Conservation (phyloP, 1,284 basidiomycete genomes). For the Hemileia vastatrix region DNA sequence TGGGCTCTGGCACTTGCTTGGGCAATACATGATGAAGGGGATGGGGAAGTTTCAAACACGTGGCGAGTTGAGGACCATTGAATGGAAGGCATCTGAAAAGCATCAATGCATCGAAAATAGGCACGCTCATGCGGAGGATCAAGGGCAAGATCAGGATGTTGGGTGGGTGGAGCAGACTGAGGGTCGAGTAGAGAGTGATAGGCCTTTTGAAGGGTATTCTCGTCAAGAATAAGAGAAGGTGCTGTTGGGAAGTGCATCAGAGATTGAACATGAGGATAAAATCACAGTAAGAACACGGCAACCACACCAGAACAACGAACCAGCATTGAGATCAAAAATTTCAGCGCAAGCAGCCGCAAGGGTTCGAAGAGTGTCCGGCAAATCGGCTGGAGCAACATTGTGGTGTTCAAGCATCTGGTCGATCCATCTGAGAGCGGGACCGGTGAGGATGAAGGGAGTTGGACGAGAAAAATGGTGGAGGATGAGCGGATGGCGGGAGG, state of each 20-base stretch:
- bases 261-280: background rate
- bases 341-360: conserved; percentile 14
- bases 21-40: conserved; percentile 12
- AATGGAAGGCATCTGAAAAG: conserved; percentile 13
- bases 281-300: background rate
- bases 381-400: conserved; percentile 12
- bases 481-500: too few species aligned
- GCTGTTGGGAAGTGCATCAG: background rate
- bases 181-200: conserved; percentile 8
- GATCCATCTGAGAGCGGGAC: conserved; percentile 18
- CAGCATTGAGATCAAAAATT: background rate
- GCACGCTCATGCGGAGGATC: conserved; percentile 2
- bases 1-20: conserved; percentile 10
- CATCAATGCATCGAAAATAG: conserved; percentile 14
- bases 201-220: conserved; percentile 10
- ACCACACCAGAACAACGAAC: background rate
- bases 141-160: background rate
- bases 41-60: conserved; percentile 3
- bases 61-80: conserved; percentile 16
- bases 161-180: background rate
- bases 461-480: too few species aligned
- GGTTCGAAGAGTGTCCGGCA: conserved; percentile 18
- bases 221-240: conserved; percentile 13
- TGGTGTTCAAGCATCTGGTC: conserved; percentile 20
- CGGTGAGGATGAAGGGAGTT: conserved; percentile 16